Base-by-base conservation (phyloP, 176 grass and related monocot species). In the Oryza brachyantha region DNA sequence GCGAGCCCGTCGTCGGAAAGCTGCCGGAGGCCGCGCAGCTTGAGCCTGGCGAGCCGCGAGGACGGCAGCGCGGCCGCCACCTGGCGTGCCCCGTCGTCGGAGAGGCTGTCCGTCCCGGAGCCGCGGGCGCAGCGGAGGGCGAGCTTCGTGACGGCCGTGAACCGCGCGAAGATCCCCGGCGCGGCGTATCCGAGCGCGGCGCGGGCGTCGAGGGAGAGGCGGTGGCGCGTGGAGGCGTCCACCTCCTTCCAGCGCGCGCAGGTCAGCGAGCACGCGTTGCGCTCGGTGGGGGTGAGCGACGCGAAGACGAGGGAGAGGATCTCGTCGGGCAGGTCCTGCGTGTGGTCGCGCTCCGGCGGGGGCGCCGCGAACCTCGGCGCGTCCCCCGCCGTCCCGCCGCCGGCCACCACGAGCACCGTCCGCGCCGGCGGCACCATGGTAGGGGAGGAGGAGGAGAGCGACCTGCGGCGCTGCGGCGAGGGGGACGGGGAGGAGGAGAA, bases 251-350 rank as follows among this genome's bases (percentile, higher is more conserved):
- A 98, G 0, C 95, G 83, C 1, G 54, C 29, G 76, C 91, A 98
- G 45, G 85, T 81, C 21, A 94, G 83, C 65, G 95, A 90, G 87
- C 92, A 94, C 17, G 84, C 72, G 62, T 82, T 95, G 70, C 96
- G 90, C 58, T 93, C 96, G 50, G 72, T 10, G 5, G 92, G 66
- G 11, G 74, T 38, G 46, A 99, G 92, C 34, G 83, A 86, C 3
- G 83, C 82, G 71, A 99, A 93, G 58, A 99, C 75, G 66, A 99
- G 59, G 32, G 84, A 78, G 16, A 99, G 84, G 75, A 92, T 86
- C 72, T 99, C 90, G 79, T 99, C 90, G 21, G 96, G 96, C 2
- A 99, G 92, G 84, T 95, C 92, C 66, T 85, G 68, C 59, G 92
- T 99, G 88, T 91, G 65, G 81, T 99, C 96, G 40, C 84, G 54